These are phyloP conservation scores for Tylopilus felleus DNA, from an alignment of 768 basidiomycete species.

Conservation along the genomic window DNA sequence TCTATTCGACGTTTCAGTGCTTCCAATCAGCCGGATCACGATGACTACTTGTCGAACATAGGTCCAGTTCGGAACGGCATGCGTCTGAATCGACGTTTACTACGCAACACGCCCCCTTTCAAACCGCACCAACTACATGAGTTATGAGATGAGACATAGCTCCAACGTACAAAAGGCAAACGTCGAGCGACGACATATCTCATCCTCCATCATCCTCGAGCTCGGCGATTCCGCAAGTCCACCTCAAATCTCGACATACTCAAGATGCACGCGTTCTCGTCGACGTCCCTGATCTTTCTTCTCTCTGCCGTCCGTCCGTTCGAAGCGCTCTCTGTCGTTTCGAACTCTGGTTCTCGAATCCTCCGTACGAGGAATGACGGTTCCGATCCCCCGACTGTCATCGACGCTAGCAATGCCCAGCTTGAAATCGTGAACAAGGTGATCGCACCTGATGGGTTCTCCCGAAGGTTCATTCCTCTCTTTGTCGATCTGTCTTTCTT, in stretches of 20 bases:
- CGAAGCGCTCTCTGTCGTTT: slow-evolving; percentile 18
- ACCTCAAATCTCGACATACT: slow-evolving; percentile 6
- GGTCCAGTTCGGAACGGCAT: not conserved
- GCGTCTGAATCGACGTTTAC: not conserved
- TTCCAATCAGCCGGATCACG: not conserved
- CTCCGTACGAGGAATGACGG: slow-evolving; percentile 1
- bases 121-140: slow-evolving; percentile 2
- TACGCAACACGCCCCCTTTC: slow-evolving; percentile 8
- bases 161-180: slow-evolving; percentile 11
- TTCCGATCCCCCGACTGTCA: slow-evolving; percentile 5
- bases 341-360: slow-evolving; percentile 2
- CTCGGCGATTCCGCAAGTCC: slow-evolving; percentile 16
- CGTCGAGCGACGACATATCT: not conserved
- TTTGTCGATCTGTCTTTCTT: not conserved
- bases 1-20: not conserved
- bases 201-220: not conserved
- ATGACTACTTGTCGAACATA: not conserved
- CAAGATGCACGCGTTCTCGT: slow-evolving; percentile 22
- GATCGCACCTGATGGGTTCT: slow-evolving; percentile 51
- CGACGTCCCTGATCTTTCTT: slow-evolving; percentile 10
- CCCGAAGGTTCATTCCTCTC: slow-evolving; percentile 30
- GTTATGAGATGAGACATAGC: not conserved
- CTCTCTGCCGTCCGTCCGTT: slow-evolving; percentile 11
- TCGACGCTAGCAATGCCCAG: slow-evolving; percentile 28
- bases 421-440: slow-evolving; percentile 40